Conservation (phyloP, 805 yeast genomes). For the Debaryomyces castellii region DNA sequence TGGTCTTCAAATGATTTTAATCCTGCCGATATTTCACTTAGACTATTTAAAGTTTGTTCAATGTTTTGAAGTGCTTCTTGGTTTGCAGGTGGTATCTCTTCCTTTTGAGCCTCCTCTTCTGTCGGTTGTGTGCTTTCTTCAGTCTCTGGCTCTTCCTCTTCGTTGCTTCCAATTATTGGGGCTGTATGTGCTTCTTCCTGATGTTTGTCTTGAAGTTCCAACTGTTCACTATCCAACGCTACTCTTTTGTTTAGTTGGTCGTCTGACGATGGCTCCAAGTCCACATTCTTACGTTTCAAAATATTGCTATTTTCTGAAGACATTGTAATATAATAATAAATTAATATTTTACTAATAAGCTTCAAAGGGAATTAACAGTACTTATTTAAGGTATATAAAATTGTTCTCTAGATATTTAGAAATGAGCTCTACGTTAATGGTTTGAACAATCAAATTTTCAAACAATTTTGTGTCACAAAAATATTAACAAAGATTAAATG, state of each 20-base stretch:
- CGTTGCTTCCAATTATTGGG: conserved; percentile 22
- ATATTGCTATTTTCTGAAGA: conserved; percentile 23
- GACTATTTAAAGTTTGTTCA: background rate
- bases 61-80: conserved; percentile 1
- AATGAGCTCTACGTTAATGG: background rate
- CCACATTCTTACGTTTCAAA: conserved; percentile 72
- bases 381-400: background rate
- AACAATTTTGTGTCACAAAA: background rate
- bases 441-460: conserved; percentile 1
- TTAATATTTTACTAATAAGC: background rate
- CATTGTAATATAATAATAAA: conserved; percentile 1
- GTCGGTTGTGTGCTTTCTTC: background rate
- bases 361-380: background rate
- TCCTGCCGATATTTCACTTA: conserved; percentile 1
- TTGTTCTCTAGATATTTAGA: background rate
- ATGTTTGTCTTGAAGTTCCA: conserved; percentile 41
- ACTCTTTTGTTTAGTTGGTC: conserved; percentile 63
- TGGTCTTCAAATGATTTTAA: background rate
- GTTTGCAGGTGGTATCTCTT: background rate
- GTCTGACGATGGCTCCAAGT: conserved; percentile 38
- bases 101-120: background rate
- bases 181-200: conserved; percentile 45
- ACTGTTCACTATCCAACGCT: conserved; percentile 64
- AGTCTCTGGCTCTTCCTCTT: conserved; percentile 6
- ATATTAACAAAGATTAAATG: background rate